A percentile compares a stretch with the other conserved stretches of the same genome.
Conservation (phyloP, 352 stramenopile species). For the Pythium phragmitis region DNA sequence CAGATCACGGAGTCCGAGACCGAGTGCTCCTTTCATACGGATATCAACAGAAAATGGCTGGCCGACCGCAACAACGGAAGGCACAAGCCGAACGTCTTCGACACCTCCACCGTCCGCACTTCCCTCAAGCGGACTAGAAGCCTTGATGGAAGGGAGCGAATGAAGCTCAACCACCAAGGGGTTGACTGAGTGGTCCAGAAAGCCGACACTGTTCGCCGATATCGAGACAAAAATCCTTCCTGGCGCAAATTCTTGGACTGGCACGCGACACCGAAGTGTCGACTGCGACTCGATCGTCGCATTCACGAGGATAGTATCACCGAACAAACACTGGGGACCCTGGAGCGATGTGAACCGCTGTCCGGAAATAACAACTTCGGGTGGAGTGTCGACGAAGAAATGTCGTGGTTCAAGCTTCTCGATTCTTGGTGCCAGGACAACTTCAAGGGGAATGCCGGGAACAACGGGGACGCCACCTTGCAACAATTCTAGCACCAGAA, state of each 20-base stretch:
- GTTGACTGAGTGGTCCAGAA: conserved; percentile 1
- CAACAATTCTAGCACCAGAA: conserved; percentile 22
- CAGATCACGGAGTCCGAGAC: not conserved
- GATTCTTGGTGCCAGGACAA: conserved; percentile 10
- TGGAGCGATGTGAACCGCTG: conserved; percentile 15
- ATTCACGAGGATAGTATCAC: conserved; percentile 13
- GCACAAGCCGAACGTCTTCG: not conserved
- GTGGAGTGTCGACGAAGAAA: conserved; percentile 1
- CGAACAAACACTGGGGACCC: conserved; percentile 30
- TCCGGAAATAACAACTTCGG: conserved; percentile 17
- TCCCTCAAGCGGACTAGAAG: not conserved
- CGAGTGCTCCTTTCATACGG: not conserved
- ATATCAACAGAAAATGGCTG: not conserved
- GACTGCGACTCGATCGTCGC: conserved; percentile 20
- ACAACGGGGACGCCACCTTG: conserved; percentile 22
- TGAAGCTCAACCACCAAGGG: conserved; percentile 15
- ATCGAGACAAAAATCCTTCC: conserved; percentile 21
- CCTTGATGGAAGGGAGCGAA: not conserved
- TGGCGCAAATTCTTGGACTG: not conserved
- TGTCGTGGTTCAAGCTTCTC: conserved; percentile 4
- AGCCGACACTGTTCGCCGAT: conserved; percentile 22
- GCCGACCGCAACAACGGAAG: not conserved
- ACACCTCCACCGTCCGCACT: conserved; percentile 2
- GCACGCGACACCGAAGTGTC: conserved; percentile 15
- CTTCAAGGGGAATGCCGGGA: conserved; percentile 14